Percentiles rank a stretch among this genome's conserved stretches.
These are phyloP conservation scores for Prasinococcaceae sp. DNA, from an alignment of 139 green algal genomes.

Conservation along the genomic window DNA sequence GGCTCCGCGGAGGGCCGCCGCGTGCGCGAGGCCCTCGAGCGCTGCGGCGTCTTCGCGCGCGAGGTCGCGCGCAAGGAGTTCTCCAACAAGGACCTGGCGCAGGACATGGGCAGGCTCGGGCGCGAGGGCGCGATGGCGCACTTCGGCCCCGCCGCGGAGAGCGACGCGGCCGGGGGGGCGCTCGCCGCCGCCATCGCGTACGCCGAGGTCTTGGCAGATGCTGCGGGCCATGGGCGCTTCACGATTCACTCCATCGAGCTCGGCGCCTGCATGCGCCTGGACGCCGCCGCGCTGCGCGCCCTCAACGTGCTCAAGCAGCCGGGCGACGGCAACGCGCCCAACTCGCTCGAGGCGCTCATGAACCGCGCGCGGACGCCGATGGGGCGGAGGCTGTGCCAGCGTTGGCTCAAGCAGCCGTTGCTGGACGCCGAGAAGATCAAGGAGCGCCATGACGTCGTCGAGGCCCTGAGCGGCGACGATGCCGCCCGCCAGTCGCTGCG, in stretches of 20 bases:
- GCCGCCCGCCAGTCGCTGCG: conserved; percentile 54
- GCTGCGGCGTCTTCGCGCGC: neutral
- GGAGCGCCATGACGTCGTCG: conserved; percentile 63
- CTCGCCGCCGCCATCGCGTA: conserved; percentile 44
- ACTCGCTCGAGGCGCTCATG: conserved; percentile 79
- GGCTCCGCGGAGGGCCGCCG: neutral
- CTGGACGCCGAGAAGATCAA: conserved; percentile 49
- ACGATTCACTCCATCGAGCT: conserved; percentile 52
- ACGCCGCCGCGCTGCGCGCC: conserved; percentile 56
- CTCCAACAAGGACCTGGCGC: neutral
- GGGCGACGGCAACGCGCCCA: conserved; percentile 53
- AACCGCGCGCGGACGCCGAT: conserved; percentile 72
- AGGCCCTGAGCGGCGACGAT: conserved; percentile 52
- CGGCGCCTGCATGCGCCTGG: conserved; percentile 44
- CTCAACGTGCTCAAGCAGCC: conserved; percentile 87
- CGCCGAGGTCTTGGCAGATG: conserved; percentile 38
- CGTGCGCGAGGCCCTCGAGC: neutral
- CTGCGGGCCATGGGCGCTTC: conserved; percentile 38
- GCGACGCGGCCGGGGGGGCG: neutral
- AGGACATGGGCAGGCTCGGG: neutral
- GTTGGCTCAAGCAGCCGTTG: conserved; percentile 93
- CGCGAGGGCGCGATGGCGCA: neutral
- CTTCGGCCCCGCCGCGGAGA: neutral
- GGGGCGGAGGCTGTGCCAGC: conserved; percentile 75
- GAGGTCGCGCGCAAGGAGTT: neutral